phyloP scores from a whole-genome alignment of 2,329 filamentous ascomycete genomes.

The Chaetomiaceae sp. region DNA sequence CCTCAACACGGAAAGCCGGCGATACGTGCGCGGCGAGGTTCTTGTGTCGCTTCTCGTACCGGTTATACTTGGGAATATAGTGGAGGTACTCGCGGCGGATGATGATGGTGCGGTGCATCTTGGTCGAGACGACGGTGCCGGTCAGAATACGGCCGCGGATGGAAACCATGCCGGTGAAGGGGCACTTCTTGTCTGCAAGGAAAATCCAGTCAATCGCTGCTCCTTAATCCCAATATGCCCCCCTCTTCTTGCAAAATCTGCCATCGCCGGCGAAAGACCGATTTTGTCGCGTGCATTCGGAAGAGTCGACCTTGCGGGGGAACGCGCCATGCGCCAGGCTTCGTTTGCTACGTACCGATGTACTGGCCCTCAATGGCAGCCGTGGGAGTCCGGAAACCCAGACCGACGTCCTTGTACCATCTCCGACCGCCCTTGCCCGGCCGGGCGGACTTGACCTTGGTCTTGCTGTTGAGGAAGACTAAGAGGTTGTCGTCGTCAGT shows the following conservation, averaged over 20 bases:
- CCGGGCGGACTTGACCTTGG: constrained; percentile 76
- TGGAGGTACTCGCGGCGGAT: constrained; percentile 99
- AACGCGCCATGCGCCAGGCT: constrained; percentile 1
- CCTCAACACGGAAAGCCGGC: constrained; percentile 99
- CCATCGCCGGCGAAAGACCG: background rate
- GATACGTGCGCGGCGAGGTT: constrained; percentile 99
- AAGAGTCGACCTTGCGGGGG: constrained; percentile 11
- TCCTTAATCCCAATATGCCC: background rate
- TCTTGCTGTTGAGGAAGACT: constrained; percentile 96
- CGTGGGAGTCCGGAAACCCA: constrained; percentile 98
- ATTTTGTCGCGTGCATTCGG: constrained; percentile 6
- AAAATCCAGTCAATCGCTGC: constrained; percentile 19
- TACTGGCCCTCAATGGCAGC: constrained; percentile 97
- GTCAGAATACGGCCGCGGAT: constrained; percentile 99
- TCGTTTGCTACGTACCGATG: constrained; percentile 72
- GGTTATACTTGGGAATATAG: constrained; percentile 98
- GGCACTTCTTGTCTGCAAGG: constrained; percentile 98
- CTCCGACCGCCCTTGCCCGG: constrained; percentile 89
- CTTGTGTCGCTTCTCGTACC: constrained; percentile 99
- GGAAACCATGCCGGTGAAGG: constrained; percentile 97
- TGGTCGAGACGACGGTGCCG: constrained; percentile 98
- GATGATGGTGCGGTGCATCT: constrained; percentile 99
- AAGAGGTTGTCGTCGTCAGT: constrained; percentile 19
- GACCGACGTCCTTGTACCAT: constrained; percentile 97
- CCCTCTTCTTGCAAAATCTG: background rate